phyloP scores from a whole-genome alignment of 2,329 filamentous ascomycete genomes.

The Pseudopithomyces maydicus region DNA sequence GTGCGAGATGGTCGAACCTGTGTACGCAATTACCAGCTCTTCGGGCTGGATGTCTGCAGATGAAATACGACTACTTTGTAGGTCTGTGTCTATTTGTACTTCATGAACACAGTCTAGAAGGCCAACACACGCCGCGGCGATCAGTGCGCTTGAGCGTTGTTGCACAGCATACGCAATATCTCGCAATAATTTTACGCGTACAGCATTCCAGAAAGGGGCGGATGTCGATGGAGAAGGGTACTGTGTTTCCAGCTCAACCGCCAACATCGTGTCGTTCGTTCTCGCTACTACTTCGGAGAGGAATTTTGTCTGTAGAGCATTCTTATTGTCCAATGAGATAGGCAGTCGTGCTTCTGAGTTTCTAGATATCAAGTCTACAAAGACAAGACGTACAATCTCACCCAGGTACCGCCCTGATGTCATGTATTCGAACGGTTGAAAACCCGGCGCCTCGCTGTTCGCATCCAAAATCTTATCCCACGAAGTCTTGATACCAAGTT shows the following conservation, averaged over 20 bases:
- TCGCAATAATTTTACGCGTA: slow-evolving; percentile 64
- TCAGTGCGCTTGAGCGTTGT: slow-evolving; percentile 72
- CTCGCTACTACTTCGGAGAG: slow-evolving; percentile 70
- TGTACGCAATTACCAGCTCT: slow-evolving; percentile 77
- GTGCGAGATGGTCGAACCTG: slow-evolving; percentile 79
- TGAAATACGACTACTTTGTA: slow-evolving; percentile 20
- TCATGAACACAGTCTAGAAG: slow-evolving; percentile 72
- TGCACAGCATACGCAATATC: slow-evolving; percentile 73
- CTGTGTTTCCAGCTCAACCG: slow-evolving; percentile 52
- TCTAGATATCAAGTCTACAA: slow-evolving; percentile 63
- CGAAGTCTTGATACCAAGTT: slow-evolving; percentile 66
- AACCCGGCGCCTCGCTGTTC: slow-evolving; percentile 72
- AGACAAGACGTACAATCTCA: slow-evolving; percentile 73
- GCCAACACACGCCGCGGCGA: slow-evolving; percentile 74
- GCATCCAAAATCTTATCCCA: slow-evolving; percentile 74
- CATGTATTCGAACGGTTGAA: slow-evolving; percentile 86
- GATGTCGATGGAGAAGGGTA: slow-evolving; percentile 56
- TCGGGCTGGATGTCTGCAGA: slow-evolving; percentile 44
- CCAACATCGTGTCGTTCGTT: slow-evolving; percentile 36
- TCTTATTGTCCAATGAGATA: slow-evolving; percentile 58
- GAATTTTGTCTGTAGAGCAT: slow-evolving; percentile 73
- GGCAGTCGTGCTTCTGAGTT: slow-evolving; percentile 55
- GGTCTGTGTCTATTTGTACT: slow-evolving; percentile 50
- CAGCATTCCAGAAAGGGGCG: slow-evolving; percentile 63
- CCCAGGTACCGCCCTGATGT: slow-evolving; percentile 78